Base-by-base conservation (phyloP, 2,329 filamentous ascomycete species). In the Penicillium sp. region DNA sequence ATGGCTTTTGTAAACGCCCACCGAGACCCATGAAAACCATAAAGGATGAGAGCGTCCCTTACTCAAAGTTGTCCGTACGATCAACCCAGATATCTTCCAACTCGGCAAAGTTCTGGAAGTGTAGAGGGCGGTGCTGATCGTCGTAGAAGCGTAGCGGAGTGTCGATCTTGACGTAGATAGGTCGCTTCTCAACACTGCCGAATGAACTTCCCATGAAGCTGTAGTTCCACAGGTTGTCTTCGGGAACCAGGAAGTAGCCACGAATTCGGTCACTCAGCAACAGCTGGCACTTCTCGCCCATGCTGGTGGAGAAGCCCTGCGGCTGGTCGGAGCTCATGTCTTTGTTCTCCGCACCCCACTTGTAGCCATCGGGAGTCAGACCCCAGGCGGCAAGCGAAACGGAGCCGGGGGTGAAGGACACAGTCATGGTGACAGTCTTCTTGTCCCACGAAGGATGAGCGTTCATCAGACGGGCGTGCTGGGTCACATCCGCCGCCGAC, bases 51-150 rank as follows among this genome's bases (percentile, higher is more conserved):
- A 19, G 18, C 46, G 19, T 54, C 47, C 66, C 82, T 44, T 85
- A 98, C 69, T 92, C 94, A 81, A 99, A 96, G 75, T 93, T 94
- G 80, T 99, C 94, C 64, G 87, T 87, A 70, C 92, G 84, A 76
- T 99, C 95, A 49, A 97, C 93, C 87, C 93, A 96, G 43, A 96
- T 90, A 77, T 99, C 94, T 79, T 99, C 95, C 74, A 99, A 78
- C 81, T 99, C 94, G 1, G 93, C 92, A 79, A 99, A 99, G 77
- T 92, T 96, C 75, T 94, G 89, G 85, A 99, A 99, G 79, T 99
- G 95, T 56, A 97, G 81, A 16, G 94, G 93, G 27, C 95, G 87
- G 77, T 99, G 96, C 69, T 92, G 84, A 69, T 93, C 92, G 73
- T 90, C 93, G 79, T 99, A 99, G 79, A 96, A 98, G 9, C 90